Percentiles rank a stretch among this genome's conserved stretches.
These are phyloP conservation scores for Trichosporon coremiiforme DNA, from an alignment of 1,284 basidiomycete species.

Conservation along the genomic window DNA sequence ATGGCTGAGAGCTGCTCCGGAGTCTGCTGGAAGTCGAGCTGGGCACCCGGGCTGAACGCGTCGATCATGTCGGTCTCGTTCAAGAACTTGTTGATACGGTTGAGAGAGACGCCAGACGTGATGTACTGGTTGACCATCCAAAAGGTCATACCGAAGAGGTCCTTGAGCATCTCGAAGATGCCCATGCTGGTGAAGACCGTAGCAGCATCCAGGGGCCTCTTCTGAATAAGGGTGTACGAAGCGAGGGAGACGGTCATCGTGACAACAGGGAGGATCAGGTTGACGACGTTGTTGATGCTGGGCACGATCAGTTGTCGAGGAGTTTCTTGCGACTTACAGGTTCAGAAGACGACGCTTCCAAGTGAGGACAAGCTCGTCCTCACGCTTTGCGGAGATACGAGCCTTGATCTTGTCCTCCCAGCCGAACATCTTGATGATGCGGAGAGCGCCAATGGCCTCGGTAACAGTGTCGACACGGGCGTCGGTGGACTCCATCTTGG, in stretches of 20 bases:
- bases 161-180: constrained; percentile 54
- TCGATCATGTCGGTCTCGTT: constrained; percentile 63
- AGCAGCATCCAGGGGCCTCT: constrained; percentile 57
- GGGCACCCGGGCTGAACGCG: constrained; percentile 51
- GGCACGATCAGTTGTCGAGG: too few relatives aligned
- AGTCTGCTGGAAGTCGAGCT: constrained; percentile 32
- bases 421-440: constrained; percentile 71
- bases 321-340: constrained; percentile 35
- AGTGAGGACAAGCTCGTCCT: constrained; percentile 62
- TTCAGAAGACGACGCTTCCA: constrained; percentile 48
- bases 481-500: constrained; percentile 58
- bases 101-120: constrained; percentile 60
- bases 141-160: constrained; percentile 40
- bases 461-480: constrained; percentile 61
- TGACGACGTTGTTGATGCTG: constrained; percentile 47
- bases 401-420: constrained; percentile 65
- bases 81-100: constrained; percentile 60
- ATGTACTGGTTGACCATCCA: constrained; percentile 49
- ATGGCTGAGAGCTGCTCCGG: constrained; percentile 45
- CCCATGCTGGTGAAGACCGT: constrained; percentile 56
- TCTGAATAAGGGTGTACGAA: constrained; percentile 62
- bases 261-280: constrained; percentile 65
- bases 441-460: constrained; percentile 53
- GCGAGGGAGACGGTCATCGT: constrained; percentile 70
- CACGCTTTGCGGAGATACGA: constrained; percentile 61